Percentiles rank a stretch among this genome's conserved stretches.
Conservation (phyloP, 441 rosid species). For the Adansonia madagascariensis region DNA sequence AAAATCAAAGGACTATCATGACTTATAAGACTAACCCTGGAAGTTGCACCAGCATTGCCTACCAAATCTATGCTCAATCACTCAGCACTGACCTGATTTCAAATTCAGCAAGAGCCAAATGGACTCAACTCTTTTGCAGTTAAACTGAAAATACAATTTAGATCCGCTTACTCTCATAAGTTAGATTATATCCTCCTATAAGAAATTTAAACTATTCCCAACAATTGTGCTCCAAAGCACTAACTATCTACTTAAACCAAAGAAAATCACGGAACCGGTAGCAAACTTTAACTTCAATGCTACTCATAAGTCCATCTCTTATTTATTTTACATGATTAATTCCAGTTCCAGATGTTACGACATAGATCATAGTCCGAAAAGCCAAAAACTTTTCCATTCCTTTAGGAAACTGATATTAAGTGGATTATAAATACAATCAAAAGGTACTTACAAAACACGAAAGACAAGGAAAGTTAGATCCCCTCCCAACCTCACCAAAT, state of each 20-base stretch:
- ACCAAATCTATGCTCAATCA: background rate
- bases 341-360: background rate
- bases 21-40: background rate
- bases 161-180: background rate
- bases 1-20: background rate
- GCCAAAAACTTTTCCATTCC: slow-evolving; percentile 12
- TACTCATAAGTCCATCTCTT: background rate
- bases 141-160: background rate
- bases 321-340: background rate
- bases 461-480: slow-evolving; percentile 63
- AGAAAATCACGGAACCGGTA: background rate
- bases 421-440: slow-evolving; percentile 1
- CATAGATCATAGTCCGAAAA: background rate
- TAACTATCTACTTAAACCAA: background rate
- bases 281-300: background rate
- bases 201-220: background rate
- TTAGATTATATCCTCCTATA: background rate
- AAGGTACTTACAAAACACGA: slow-evolving; percentile 52
- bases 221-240: background rate
- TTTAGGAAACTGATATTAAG: slow-evolving; percentile 3
- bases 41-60: background rate
- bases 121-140: background rate
- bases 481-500: slow-evolving; percentile 49
- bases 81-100: slow-evolving; percentile 4
- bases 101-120: background rate